A percentile compares a stretch with the other conserved stretches of the same genome.
Evolutionary conservation across 208 protist species (phyloP).

Genomic region (Lotmaria passim): DNA sequence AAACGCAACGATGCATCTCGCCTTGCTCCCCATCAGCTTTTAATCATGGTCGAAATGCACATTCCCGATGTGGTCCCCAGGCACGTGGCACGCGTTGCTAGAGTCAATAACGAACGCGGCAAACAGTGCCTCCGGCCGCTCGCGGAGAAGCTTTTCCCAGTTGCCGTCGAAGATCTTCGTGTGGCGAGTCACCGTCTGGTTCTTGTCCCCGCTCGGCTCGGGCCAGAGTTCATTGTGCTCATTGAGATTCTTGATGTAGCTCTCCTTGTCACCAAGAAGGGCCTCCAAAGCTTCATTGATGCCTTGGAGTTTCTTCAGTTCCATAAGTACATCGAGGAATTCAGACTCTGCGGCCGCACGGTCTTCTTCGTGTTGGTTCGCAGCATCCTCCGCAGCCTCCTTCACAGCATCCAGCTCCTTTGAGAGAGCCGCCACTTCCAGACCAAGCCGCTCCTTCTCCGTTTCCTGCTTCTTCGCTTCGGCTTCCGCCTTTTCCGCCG

Average conservation of each 20-base stretch:
- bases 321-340: conserved; percentile 40
- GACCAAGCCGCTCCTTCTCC: conserved; percentile 40
- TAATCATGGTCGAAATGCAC: conserved; percentile 50
- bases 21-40: not conserved
- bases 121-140: conserved; percentile 60
- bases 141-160: conserved; percentile 49
- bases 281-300: conserved; percentile 33
- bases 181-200: conserved; percentile 50
- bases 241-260: conserved; percentile 41
- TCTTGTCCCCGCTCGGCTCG: conserved; percentile 30
- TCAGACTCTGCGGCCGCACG: conserved; percentile 25
- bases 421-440: conserved; percentile 7
- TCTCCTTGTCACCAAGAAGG: conserved; percentile 36
- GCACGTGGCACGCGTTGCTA: conserved; percentile 68
- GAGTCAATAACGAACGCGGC: conserved; percentile 67
- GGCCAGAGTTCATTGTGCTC: conserved; percentile 38
- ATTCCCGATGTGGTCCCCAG: conserved; percentile 51
- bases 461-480: conserved; percentile 18
- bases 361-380: conserved; percentile 32
- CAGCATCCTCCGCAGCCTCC: conserved; percentile 24
- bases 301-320: conserved; percentile 34
- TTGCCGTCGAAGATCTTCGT: conserved; percentile 70
- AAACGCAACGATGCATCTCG: not conserved
- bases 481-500: conserved; percentile 2
- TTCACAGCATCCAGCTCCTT: conserved; percentile 4